Conservation (phyloP, 371 early-diverging fungal species). For the Polyrhizophydium stewartii region DNA sequence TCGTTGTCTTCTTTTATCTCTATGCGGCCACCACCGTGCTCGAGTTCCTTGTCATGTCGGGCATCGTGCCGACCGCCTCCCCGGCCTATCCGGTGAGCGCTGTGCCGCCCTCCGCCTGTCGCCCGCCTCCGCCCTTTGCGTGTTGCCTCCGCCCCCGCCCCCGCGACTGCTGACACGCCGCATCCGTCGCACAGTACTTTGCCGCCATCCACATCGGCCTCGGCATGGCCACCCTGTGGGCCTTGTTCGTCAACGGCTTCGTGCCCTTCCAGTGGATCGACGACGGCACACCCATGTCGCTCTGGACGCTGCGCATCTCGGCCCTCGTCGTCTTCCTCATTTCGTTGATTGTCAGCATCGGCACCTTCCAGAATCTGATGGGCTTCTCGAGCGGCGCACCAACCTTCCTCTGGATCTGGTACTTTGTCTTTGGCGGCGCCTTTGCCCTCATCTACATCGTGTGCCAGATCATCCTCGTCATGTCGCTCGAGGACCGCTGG, state of each 20-base stretch:
- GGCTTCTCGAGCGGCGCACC: constrained; percentile 63
- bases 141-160: not conserved
- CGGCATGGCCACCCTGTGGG: constrained; percentile 82
- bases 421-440: constrained; percentile 80
- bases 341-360: constrained; percentile 74
- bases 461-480: constrained; percentile 87
- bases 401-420: constrained; percentile 79
- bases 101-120: no score
- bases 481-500: constrained; percentile 95
- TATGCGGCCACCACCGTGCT: constrained; percentile 80
- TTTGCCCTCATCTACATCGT: constrained; percentile 81
- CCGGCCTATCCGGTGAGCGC: constrained; percentile 73
- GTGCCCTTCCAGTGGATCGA: constrained; percentile 96
- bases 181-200: constrained; percentile 88
- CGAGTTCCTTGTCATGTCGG: constrained; percentile 83
- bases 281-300: constrained; percentile 87
- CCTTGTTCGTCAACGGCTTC: constrained; percentile 89
- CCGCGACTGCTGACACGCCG: no score
- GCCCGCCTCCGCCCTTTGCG: no score
- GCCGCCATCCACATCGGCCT: constrained; percentile 79
- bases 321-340: constrained; percentile 72
- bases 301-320: constrained; percentile 87
- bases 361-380: constrained; percentile 67
- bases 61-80: constrained; percentile 83
- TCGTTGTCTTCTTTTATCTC: constrained; percentile 94